Evolutionary conservation across 169 alveolate species (phyloP).

Genomic region (Babesia ovata): DNA sequence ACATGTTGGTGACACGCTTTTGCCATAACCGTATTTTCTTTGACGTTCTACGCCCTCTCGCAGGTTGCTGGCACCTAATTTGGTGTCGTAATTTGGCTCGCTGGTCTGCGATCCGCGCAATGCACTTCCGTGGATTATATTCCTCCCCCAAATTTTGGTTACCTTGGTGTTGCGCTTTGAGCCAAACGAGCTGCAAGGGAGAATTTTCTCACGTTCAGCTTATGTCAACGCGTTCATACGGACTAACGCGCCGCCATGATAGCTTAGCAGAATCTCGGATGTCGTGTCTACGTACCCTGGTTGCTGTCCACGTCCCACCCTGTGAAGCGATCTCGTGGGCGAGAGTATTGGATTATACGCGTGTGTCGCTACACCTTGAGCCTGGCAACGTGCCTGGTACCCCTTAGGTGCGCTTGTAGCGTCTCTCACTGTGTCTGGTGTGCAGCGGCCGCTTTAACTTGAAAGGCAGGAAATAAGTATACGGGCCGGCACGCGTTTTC

Average conservation of each 20-base stretch:
- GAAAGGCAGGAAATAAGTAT: too few species aligned
- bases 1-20: neutral
- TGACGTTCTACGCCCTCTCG: neutral
- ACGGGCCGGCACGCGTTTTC: too few species aligned
- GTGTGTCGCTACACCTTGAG: neutral
- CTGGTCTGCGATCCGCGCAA: too few species aligned
- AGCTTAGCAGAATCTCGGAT: neutral
- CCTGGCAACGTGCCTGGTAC: neutral
- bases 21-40: neutral
- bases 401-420: slow-evolving; percentile 12
- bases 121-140: neutral
- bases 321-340: neutral
- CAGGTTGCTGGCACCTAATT: too few species aligned
- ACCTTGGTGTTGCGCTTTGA: neutral
- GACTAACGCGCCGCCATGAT: neutral
- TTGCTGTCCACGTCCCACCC: too few species aligned
- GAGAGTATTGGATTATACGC: neutral
- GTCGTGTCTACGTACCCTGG: neutral
- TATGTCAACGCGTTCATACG: neutral
- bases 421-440: slow-evolving; percentile 29
- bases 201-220: neutral
- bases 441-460: neutral
- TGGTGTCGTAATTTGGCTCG: too few species aligned
- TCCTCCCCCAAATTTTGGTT: neutral
- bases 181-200: neutral